phyloP scores from a whole-genome alignment of 257 asterid genomes.

The Verbascum thapsus region DNA sequence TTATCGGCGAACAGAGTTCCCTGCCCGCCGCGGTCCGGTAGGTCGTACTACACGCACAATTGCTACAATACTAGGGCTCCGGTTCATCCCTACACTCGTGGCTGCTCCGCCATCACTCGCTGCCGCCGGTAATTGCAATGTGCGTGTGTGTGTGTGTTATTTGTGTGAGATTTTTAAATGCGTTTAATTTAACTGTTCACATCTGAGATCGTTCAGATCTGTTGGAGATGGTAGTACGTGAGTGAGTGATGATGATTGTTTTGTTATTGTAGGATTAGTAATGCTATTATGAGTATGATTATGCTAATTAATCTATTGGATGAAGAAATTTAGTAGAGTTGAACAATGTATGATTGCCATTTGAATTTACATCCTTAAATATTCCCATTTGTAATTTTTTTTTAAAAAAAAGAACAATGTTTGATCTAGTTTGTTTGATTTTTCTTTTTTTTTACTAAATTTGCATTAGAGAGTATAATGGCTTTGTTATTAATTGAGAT shows the following conservation, averaged over 20 bases:
- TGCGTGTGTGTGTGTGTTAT: neutral
- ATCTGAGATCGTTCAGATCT: slow-evolving; percentile 23
- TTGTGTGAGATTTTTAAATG: neutral
- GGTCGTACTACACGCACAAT: slow-evolving; percentile 80
- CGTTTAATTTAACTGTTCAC: neutral
- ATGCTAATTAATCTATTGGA: neutral
- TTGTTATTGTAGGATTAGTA: slow-evolving; percentile 14
- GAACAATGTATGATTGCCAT: neutral
- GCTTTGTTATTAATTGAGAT: too few relatives aligned
- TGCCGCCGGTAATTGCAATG: slow-evolving; percentile 55
- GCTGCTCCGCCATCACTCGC: slow-evolving; percentile 87
- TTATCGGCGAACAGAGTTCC: slow-evolving; percentile 71
- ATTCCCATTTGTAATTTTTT: too few relatives aligned
- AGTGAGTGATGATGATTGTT: neutral
- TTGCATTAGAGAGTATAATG: too few relatives aligned
- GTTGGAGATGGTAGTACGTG: neutral
- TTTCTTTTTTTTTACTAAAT: too few relatives aligned
- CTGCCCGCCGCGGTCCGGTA: slow-evolving; percentile 85
- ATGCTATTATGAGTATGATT: neutral
- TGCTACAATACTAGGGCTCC: slow-evolving; percentile 70
- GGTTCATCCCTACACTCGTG: slow-evolving; percentile 69
- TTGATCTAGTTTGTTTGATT: too few relatives aligned
- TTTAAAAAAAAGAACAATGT: too few relatives aligned
- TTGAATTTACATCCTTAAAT: too few relatives aligned
- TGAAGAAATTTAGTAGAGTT: neutral